Evolutionary conservation across 202 grass and related monocot species (phyloP).

Genomic region (Elaeis oleifera): DNA sequence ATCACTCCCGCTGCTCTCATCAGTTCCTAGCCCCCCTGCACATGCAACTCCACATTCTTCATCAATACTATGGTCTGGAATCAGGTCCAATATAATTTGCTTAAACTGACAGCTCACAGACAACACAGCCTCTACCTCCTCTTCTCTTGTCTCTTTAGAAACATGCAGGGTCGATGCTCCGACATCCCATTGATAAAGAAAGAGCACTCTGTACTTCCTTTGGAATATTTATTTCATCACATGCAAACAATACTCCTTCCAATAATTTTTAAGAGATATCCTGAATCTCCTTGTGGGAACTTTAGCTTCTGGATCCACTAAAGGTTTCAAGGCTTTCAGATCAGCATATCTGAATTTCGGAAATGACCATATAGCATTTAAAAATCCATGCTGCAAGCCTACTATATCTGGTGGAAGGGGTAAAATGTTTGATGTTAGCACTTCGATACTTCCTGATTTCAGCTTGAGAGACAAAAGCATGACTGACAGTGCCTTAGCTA

Average conservation of each 20-base stretch:
- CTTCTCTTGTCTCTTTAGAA: conserved; percentile 18
- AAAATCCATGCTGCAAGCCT: conserved; percentile 31
- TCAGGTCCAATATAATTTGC: conserved; percentile 20
- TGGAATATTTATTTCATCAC: conserved; percentile 28
- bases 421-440: conserved; percentile 33
- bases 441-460: conserved; percentile 23
- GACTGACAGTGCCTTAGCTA: conserved; percentile 45
- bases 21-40: conserved; percentile 27
- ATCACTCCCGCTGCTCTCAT: conserved; percentile 14
- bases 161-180: not conserved
- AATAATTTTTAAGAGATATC: conserved; percentile 35
- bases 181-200: conserved; percentile 30
- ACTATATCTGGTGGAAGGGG: conserved; percentile 28
- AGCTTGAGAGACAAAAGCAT: conserved; percentile 30
- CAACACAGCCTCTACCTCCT: conserved; percentile 41
- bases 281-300: conserved; percentile 7
- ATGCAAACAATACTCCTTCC: conserved; percentile 44
- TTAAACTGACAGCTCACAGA: conserved; percentile 35
- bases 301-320: conserved; percentile 31
- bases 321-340: conserved; percentile 23
- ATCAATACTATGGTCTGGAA: conserved; percentile 8
- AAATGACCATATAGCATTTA: conserved; percentile 47
- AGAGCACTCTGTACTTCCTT: conserved; percentile 25
- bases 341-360: conserved; percentile 13
- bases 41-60: conserved; percentile 15